phyloP scores from a whole-genome alignment of 805 yeast genomes.

The Suhomyces pyralidae region DNA sequence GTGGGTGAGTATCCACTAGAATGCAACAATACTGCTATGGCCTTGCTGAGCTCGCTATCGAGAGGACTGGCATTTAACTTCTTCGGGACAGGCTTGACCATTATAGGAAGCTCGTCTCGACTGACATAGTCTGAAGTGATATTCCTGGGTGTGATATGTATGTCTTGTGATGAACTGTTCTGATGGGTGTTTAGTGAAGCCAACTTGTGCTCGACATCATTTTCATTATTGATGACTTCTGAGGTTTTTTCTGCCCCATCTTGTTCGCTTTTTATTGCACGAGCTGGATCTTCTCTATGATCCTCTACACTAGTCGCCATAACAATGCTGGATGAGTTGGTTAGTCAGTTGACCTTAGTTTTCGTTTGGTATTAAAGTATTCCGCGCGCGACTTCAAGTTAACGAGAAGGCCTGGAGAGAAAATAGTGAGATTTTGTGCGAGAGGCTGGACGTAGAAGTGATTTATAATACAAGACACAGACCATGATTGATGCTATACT shows the following conservation, averaged over 20 bases:
- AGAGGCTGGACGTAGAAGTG: no score
- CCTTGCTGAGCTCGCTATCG: slow-evolving; percentile 27
- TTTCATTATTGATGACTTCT: not conserved
- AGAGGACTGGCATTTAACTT: slow-evolving; percentile 13
- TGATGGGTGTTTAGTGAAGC: not conserved
- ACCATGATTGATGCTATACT: no score
- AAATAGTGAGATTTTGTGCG: no score
- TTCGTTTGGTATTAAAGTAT: no score
- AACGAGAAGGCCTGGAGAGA: no score
- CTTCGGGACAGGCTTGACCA: not conserved
- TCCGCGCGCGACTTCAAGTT: not conserved
- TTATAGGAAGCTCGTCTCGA: not conserved
- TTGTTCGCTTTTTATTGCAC: not conserved
- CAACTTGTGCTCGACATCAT: not conserved
- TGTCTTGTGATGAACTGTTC: not conserved
- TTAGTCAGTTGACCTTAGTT: not conserved
- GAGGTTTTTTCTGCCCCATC: not conserved
- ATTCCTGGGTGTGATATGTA: not conserved
- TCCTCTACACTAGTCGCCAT: not conserved
- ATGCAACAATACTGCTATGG: slow-evolving; percentile 24
- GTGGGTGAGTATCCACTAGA: slow-evolving; percentile 21
- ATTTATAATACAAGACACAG: no score
- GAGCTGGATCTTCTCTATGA: not conserved
- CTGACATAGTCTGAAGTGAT: not conserved
- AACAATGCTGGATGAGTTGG: not conserved